These are phyloP conservation scores for Hippophae gyantsensis DNA, from an alignment of 306 rosid genomes.

Conservation along the genomic window DNA sequence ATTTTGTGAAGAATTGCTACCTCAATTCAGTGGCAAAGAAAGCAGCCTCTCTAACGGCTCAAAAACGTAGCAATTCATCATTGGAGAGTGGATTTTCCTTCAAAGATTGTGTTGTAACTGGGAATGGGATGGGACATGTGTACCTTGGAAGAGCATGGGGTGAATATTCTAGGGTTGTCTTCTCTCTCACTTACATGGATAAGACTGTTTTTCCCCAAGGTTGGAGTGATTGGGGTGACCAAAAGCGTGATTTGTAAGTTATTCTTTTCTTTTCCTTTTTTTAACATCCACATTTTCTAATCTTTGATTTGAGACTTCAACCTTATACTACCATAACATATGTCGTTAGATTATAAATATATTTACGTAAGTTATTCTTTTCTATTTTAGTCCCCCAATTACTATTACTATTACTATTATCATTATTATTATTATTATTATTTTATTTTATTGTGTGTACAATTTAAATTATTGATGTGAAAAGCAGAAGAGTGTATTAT, in stretches of 20 bases:
- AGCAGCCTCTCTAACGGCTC: slow-evolving; percentile 60
- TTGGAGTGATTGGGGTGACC: slow-evolving; percentile 69
- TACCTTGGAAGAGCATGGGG: slow-evolving; percentile 84
- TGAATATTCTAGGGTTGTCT: slow-evolving; percentile 64
- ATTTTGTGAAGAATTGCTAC: slow-evolving; percentile 40
- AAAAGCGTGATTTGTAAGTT: slow-evolving; percentile 45
- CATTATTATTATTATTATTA: background rate
- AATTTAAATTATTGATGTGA: background rate
- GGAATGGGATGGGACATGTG: slow-evolving; percentile 51
- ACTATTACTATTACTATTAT: no score
- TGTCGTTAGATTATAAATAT: no score
- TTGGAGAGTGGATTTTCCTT: slow-evolving; percentile 67
- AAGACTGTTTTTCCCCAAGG: slow-evolving; percentile 46
- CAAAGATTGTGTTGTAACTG: slow-evolving; percentile 38
- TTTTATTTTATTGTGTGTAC: background rate
- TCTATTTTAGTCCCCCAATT: no score
- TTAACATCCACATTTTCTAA: no score
- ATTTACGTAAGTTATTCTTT: no score
- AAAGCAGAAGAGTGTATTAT: slow-evolving; percentile 45
- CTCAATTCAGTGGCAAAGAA: slow-evolving; percentile 46
- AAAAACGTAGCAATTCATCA: slow-evolving; percentile 42
- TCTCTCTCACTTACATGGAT: slow-evolving; percentile 63
- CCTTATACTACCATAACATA: no score
- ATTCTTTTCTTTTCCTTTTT: no score
- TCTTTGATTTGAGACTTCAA: no score